These are phyloP conservation scores for Barnettozyma vustinii DNA, from an alignment of 805 yeast genomes.

Conservation along the genomic window DNA sequence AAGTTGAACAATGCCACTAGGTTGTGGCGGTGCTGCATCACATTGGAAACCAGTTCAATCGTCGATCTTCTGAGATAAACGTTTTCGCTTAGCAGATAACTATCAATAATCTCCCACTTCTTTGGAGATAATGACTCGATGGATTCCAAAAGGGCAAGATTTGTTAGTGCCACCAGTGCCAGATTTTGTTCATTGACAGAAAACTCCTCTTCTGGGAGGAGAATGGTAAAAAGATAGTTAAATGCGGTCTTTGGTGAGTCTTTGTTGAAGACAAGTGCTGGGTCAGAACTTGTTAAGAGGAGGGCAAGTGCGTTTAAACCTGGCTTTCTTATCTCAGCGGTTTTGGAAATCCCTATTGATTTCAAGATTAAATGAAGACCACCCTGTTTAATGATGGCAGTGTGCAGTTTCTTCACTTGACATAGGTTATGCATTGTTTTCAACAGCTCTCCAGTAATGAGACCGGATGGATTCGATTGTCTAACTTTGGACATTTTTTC, in stretches of 20 bases:
- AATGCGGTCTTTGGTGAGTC: conserved; percentile 20
- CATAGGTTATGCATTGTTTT: conserved; percentile 29
- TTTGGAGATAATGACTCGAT: conserved; percentile 29
- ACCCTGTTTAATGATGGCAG: conserved; percentile 42
- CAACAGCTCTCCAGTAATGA: conserved; percentile 25
- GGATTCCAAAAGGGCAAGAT: conserved; percentile 42
- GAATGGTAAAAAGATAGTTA: conserved; percentile 34
- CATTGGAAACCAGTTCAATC: conserved; percentile 59
- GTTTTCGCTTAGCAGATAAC: conserved; percentile 39
- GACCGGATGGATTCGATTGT: conserved; percentile 18
- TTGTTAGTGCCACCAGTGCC: conserved; percentile 61
- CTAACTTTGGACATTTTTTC: conserved; percentile 11
- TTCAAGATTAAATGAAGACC: conserved; percentile 33
- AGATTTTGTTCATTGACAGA: conserved; percentile 40
- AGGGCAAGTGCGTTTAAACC: conserved; percentile 41
- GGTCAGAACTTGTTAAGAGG: conserved; percentile 41
- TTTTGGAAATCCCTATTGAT: conserved; percentile 9
- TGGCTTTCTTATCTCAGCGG: conserved; percentile 8
- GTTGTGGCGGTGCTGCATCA: conserved; percentile 36
- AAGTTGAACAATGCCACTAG: conserved; percentile 58
- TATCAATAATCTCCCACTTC: conserved; percentile 43
- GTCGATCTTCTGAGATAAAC: conserved; percentile 49
- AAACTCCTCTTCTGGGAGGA: conserved; percentile 22
- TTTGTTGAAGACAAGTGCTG: conserved; percentile 33
- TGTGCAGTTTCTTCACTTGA: conserved; percentile 16